Percentiles rank a stretch among this genome's conserved stretches.
These are phyloP conservation scores for Alliaria petiolata DNA, from an alignment of 345 rosid species.

Conservation along the genomic window DNA sequence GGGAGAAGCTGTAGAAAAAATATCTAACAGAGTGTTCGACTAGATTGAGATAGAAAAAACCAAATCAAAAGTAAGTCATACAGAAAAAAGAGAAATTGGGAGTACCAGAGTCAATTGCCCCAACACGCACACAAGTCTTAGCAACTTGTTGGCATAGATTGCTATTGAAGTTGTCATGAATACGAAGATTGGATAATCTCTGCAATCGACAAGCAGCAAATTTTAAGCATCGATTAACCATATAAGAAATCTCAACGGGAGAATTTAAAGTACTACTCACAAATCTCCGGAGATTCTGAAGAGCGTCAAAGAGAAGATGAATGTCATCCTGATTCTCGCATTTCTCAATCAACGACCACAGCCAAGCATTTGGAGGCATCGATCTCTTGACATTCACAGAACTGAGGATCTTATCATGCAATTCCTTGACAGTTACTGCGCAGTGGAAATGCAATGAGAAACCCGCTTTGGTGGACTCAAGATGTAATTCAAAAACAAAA, in stretches of 20 bases:
- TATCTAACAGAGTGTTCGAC: no score
- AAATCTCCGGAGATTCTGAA: constrained; percentile 71
- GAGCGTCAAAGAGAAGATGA: constrained; percentile 56
- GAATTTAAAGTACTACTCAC: constrained; percentile 46
- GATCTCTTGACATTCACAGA: constrained; percentile 60
- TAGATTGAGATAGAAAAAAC: background rate
- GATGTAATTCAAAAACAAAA: background rate
- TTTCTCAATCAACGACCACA: constrained; percentile 69
- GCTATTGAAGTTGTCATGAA: constrained; percentile 74
- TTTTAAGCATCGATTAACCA: background rate
- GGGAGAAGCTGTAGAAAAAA: no score
- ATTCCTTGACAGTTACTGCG: constrained; percentile 74
- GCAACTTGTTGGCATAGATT: constrained; percentile 80
- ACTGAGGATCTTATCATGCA: constrained; percentile 51
- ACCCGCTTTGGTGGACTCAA: background rate
- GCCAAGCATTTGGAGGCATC: constrained; percentile 82
- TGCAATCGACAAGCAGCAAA: constrained; percentile 19
- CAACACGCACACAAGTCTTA: constrained; percentile 66
- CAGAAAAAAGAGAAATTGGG: background rate
- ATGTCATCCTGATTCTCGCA: constrained; percentile 68
- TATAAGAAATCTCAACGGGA: background rate
- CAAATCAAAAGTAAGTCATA: background rate
- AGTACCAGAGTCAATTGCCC: constrained; percentile 77
- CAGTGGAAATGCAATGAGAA: constrained; percentile 10
- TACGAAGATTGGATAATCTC: constrained; percentile 80